Evolutionary conservation across 805 yeast species (phyloP), one percentile per base, ranked within the genome.

Genomic region (Diddensiella santjacobensis): DNA sequence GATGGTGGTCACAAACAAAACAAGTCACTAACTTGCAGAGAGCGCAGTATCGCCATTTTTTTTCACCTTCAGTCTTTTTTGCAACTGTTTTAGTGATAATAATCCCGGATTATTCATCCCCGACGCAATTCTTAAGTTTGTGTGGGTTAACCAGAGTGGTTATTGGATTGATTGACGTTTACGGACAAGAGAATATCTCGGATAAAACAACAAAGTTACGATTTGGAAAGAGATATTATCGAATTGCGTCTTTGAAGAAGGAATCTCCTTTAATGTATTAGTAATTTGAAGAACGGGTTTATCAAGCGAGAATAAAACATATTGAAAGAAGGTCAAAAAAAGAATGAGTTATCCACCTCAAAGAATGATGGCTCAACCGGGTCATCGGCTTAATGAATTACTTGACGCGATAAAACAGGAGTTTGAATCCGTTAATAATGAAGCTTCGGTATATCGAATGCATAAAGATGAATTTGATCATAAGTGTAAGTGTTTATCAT

Each of bases 381-480:
- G 58, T 22, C 60, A 63, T 44, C 70, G 72, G 44, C 63, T 87
- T 62, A 79, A 81, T 62, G 98, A 91, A 69, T 77, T 91, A 54
- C 74, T 91, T 59, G 97, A 91, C 42, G 96, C 95, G 37, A 83
- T 91, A 63, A 87, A 88, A 69, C 87, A 83, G 64, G 99, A 91
- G 72, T 90, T 90, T 58, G 91, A 87, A 59, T 79, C 78, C 55
- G 84, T 90, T 44, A 77, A 86, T 54, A 81, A 80, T 62, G 97
- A 91, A 68, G 96, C 96, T 13, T 78, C 89, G 44, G 78, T 80
- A 55, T 87, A 82, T 69, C 80, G 91, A 60, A 80, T 87, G 66
- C 96, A 89, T 66, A 91, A 89, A 71, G 95, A 89, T 66, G 96
- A 90, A 65, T 87, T 81, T 59, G 98, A 91, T 68, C 73, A 84